phyloP scores from a whole-genome alignment of 768 basidiomycete species.

The Xerocomellus intermedius region DNA sequence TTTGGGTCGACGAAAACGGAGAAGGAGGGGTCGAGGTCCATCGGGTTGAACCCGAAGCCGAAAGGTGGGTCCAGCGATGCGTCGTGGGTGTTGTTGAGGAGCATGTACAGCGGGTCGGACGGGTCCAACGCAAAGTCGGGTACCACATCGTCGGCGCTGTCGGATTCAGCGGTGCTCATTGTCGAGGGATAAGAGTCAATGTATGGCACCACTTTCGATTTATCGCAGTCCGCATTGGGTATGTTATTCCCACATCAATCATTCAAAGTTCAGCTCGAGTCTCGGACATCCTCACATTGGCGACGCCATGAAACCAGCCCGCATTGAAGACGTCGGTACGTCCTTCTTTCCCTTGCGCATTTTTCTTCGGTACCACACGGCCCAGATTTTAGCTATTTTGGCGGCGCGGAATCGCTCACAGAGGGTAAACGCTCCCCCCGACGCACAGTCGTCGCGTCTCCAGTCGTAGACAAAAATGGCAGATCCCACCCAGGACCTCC shows the following conservation, averaged over 20 bases:
- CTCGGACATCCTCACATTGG: not conserved
- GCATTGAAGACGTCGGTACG: constrained; percentile 20
- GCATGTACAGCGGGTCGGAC: constrained; percentile 57
- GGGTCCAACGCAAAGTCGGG: constrained; percentile 51
- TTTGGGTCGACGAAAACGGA: constrained; percentile 64
- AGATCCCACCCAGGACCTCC: constrained; percentile 50
- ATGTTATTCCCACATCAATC: constrained; percentile 25
- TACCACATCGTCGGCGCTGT: constrained; percentile 8
- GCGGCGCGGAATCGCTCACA: constrained; percentile 75
- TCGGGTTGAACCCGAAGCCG: constrained; percentile 37
- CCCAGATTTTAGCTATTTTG: constrained; percentile 75
- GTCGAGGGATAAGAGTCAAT: not conserved
- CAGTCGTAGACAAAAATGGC: constrained; percentile 40
- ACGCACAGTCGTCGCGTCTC: constrained; percentile 48
- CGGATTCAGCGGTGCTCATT: constrained; percentile 19
- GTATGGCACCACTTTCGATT: constrained; percentile 29
- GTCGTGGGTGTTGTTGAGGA: constrained; percentile 46
- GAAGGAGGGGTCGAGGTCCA: constrained; percentile 53
- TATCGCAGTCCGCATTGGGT: constrained; percentile 10
- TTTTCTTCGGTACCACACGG: not conserved
- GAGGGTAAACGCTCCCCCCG: constrained; percentile 54
- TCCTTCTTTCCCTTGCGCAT: not conserved
- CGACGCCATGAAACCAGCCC: constrained; percentile 15
- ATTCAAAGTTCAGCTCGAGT: not conserved
- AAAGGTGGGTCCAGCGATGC: constrained; percentile 37